A percentile compares a stretch with the other conserved stretches of the same genome.
phyloP scores from a whole-genome alignment of 352 stramenopile species.

The Phytophthora pluvialis region DNA sequence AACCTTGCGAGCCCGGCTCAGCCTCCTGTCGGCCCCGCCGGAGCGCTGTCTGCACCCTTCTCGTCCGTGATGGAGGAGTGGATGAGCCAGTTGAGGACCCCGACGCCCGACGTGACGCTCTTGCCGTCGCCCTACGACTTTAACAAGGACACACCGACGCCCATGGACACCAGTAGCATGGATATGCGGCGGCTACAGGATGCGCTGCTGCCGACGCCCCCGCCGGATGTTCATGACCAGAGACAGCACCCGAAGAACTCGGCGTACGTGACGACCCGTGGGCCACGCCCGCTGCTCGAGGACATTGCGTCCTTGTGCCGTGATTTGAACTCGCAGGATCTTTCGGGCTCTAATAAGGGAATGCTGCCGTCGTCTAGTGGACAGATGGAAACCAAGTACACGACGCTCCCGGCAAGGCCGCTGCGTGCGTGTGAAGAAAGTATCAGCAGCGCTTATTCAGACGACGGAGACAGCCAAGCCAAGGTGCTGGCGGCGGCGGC shows the following conservation, averaged over 20 bases:
- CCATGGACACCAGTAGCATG: conserved; percentile 66
- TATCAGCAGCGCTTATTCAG: conserved; percentile 35
- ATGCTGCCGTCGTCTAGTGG: conserved; percentile 28
- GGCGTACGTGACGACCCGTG: conserved; percentile 59
- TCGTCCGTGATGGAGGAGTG: conserved; percentile 80
- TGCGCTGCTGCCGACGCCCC: conserved; percentile 74
- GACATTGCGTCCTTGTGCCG: conserved; percentile 83
- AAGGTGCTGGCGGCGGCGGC: conserved; percentile 33
- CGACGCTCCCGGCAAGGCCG: conserved; percentile 26
- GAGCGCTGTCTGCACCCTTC: conserved; percentile 57
- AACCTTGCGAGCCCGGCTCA: conserved; percentile 31
- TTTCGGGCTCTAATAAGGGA: conserved; percentile 36
- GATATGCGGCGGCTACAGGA: conserved; percentile 79
- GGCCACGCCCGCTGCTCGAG: conserved; percentile 65
- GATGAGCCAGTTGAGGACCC: conserved; percentile 81
- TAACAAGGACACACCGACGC: conserved; percentile 76
- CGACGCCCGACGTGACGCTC: conserved; percentile 81
- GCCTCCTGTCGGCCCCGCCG: conserved; percentile 17
- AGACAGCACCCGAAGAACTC: conserved; percentile 66
- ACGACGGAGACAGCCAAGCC: conserved; percentile 40
- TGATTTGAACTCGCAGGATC: conserved; percentile 78
- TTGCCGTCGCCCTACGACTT: conserved; percentile 83
- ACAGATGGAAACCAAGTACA: conserved; percentile 38
- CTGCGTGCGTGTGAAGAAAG: conserved; percentile 41
- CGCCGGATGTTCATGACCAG: conserved; percentile 63